Conservation (phyloP, 2,329 filamentous ascomycete genomes). For the Sporothrix humicola region DNA sequence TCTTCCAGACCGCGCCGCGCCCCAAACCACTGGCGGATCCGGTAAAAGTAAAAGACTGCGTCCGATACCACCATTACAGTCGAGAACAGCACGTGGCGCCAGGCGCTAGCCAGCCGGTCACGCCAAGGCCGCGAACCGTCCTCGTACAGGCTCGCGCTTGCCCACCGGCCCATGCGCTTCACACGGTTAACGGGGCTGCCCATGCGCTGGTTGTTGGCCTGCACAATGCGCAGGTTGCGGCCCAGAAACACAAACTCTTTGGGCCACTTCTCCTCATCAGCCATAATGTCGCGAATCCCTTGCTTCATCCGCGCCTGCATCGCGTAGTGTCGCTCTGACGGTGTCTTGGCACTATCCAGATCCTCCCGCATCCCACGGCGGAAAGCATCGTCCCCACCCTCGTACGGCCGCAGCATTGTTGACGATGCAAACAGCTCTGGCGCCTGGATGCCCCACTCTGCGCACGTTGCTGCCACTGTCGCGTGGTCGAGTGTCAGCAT, state of each 20-base stretch:
- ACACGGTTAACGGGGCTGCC: constrained; percentile 89
- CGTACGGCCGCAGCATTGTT: constrained; percentile 87
- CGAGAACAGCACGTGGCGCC: constrained; percentile 81
- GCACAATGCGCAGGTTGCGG: constrained; percentile 88
- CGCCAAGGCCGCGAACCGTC: constrained; percentile 66
- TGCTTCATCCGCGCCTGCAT: constrained; percentile 87
- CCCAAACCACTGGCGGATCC: constrained; percentile 76
- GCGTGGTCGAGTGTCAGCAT: constrained; percentile 92
- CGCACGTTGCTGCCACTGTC: constrained; percentile 73
- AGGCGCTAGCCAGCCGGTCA: constrained; percentile 71
- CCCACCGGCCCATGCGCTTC: constrained; percentile 94
- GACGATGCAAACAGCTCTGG: constrained; percentile 90
- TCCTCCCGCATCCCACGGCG: constrained; percentile 68
- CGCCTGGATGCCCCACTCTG: constrained; percentile 84
- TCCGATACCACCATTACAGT: constrained; percentile 77
- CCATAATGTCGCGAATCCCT: constrained; percentile 69
- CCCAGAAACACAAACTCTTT: constrained; percentile 92
- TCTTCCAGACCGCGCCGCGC: constrained; percentile 89
- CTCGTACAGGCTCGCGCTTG: constrained; percentile 80
- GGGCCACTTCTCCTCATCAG: constrained; percentile 86
- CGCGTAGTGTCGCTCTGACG: constrained; percentile 79
- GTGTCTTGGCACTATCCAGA: constrained; percentile 61
- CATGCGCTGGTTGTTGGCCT: constrained; percentile 90
- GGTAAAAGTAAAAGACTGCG: constrained; percentile 80
- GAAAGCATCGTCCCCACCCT: constrained; percentile 76